Conservation (phyloP, 2,329 filamentous ascomycete genomes). For the Phaeosphaeria sp. region DNA sequence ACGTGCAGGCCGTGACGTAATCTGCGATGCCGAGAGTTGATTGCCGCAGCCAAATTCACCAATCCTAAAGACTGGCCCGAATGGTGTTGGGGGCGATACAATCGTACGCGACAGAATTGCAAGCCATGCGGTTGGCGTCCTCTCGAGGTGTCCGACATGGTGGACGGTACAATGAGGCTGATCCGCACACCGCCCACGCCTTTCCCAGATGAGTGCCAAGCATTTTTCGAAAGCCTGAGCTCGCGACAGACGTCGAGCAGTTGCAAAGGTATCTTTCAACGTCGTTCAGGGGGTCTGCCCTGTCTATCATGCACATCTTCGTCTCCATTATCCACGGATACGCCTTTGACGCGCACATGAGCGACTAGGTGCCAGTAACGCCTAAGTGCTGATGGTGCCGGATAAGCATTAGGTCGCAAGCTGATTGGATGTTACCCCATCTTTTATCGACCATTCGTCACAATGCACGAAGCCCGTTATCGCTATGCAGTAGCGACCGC, state of each 20-base stretch:
- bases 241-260: neutral
- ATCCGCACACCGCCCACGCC: neutral
- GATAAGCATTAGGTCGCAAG: neutral
- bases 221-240: neutral
- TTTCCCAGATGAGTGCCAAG: neutral
- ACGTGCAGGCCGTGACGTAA: constrained; percentile 4
- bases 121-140: neutral
- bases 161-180: neutral
- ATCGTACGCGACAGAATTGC: neutral
- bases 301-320: neutral
- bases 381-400: constrained; percentile 4
- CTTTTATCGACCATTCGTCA: constrained; percentile 7
- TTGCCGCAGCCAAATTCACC: neutral
- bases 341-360: constrained; percentile 1
- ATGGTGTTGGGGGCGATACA: neutral
- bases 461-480: constrained; percentile 4
- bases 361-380: neutral
- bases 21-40: neutral
- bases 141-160: neutral
- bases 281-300: neutral
- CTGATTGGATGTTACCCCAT: constrained; percentile 15
- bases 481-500: constrained; percentile 11
- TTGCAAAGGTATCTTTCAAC: neutral
- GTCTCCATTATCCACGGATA: neutral
- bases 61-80: neutral